A percentile compares a stretch with the other conserved stretches of the same genome.
Conservation (phyloP, 805 yeast genomes). For the Ogataea haglerorum region DNA sequence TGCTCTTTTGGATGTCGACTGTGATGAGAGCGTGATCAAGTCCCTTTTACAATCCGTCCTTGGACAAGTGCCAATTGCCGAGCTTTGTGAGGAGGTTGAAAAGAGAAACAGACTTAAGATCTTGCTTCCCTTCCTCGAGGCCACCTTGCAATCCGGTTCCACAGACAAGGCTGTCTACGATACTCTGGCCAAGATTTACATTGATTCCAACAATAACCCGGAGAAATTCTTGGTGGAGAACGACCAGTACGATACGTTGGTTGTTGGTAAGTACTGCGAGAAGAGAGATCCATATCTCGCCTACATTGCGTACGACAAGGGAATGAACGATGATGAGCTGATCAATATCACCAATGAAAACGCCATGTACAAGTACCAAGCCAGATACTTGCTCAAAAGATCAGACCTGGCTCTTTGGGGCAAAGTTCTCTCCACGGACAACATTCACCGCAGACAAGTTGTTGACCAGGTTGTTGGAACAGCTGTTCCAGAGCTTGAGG, state of each 20-base stretch:
- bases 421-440: conserved; percentile 69
- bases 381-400: conserved; percentile 86
- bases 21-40: conserved; percentile 87
- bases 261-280: conserved; percentile 97
- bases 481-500: conserved; percentile 90
- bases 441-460: conserved; percentile 83
- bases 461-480: conserved; percentile 93
- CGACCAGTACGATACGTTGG: conserved; percentile 82
- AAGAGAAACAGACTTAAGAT: conserved; percentile 92
- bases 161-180: conserved; percentile 90
- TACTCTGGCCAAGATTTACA: conserved; percentile 95
- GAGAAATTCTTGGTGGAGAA: conserved; percentile 95
- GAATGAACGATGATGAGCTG: conserved; percentile 85
- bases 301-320: conserved; percentile 95
- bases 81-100: conserved; percentile 90
- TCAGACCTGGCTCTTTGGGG: conserved; percentile 86
- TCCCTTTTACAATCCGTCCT: conserved; percentile 76
- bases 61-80: conserved; percentile 91
- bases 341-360: conserved; percentile 92
- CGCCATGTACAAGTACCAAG: conserved; percentile 97
- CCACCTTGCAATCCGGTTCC: conserved; percentile 77
- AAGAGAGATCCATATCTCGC: conserved; percentile 98
- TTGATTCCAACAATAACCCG: conserved; percentile 96
- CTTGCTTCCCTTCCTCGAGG: conserved; percentile 88
- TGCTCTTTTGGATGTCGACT: conserved; percentile 93